Evolutionary conservation across 495 filamentous ascomycete genomes (phyloP), one percentile per base, ranked within the genome.

Genomic region (Amphirosellinia nigrospora): DNA sequence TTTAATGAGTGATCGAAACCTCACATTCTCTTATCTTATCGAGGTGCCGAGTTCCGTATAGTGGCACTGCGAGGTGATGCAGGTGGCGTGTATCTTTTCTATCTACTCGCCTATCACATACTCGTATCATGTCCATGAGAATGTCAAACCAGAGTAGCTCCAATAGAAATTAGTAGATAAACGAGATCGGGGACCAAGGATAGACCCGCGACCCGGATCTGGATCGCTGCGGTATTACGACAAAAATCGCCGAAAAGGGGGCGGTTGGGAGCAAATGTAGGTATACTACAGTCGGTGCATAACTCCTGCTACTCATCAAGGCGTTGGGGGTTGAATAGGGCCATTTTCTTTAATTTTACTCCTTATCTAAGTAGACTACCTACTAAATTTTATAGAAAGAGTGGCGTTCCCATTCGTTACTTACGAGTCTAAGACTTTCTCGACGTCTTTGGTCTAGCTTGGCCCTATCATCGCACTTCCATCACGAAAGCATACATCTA

Each of bases 401-500:
- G 3, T 10, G 15, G 30, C 9, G 6, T 53, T 30, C 28, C 30
- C 53, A 7, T 15, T 21, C 4, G 53, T 56, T 10, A 19, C 23
- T 1, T 19, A 36, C 23, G 19, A 11, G 19, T 28, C 53, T 58
- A 9, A 58, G 53, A 58, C 55, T 16, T 7, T 53, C 50, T 16
- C 50, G 30, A 16, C n/a, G 11, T 15, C 11, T 36, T 38, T 19
- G 55, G 55, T 2, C 23, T 58, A 9, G 4, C 5, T 26, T 10
- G 36, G 30, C 9, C 58, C 58, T 61, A 61, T 61, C 34, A 23
- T 41, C 13, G n/a, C 9, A 32, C 3, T 36, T 28, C 19, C 5
- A 61, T 41, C 11, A 21, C 11, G 21, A 61, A 61, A 61, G n/a
- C 58, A 61, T 61, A 36, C 55, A 10, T 61, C n/a, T 28, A 4